Evolutionary conservation across 75 land plant species (phyloP), one percentile per base, ranked within the genome.

Genomic region (Selaginella tamariscina): DNA sequence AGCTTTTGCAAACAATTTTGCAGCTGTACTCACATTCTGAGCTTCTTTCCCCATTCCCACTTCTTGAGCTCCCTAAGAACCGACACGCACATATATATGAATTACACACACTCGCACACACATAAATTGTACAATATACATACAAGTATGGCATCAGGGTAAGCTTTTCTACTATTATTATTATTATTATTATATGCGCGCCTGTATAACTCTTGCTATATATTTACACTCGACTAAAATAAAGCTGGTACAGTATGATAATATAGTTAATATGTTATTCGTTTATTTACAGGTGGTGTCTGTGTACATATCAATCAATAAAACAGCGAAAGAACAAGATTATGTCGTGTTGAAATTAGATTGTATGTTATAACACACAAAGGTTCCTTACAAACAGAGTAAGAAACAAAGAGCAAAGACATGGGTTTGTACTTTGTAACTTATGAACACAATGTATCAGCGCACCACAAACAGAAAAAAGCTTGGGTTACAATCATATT

Each of bases 381-480:
- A 30, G 24, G n/a, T 54, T 68, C 21, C 32, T 15, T 65, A 65
- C 1, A 71, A 30, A 5, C 55, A 33, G 65, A 59, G 22, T 18
- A 24, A 22, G 0, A 2, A 23, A 15, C 26, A 32, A 67, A 49
- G 24, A 70, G 15, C 56, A 5, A 24, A 15, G 26, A 27, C 20
- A 49, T 15, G 28, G 31, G 56, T 24, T 0, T 24, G 30, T 28
- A 33, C 0, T 0, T 22, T 32, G 23, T 31, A 27, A 71, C 31
- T 22, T 21, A 55, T 54, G 39, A 27, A 75, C 24, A 27, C 71
- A 54, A n/a, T n/a, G n/a, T n/a, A n/a, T n/a, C n/a, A n/a, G n/a
- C n/a, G n/a, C n/a, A n/a, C n/a, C n/a, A n/a, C n/a, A n/a, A n/a
- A n/a, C n/a, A n/a, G n/a, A n/a, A n/a, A n/a, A n/a, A n/a, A n/a